Conservation (phyloP, 1,284 basidiomycete species). For the Malassezia globosa region DNA sequence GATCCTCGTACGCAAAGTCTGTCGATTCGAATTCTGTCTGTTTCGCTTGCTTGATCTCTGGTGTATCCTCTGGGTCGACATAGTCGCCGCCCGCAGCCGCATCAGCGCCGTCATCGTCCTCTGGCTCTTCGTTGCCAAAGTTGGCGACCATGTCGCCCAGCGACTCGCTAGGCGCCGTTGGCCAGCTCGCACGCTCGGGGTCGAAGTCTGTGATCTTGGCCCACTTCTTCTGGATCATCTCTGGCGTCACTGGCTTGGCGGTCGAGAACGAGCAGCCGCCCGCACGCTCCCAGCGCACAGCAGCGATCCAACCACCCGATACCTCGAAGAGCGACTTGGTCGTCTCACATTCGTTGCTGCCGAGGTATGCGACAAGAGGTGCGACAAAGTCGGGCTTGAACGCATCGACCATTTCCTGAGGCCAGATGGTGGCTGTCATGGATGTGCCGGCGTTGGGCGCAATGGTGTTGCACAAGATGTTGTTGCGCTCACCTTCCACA, state of each 20-base stretch:
- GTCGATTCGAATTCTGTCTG: constrained; percentile 48
- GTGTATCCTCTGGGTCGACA: constrained; percentile 71
- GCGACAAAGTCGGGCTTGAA: constrained; percentile 93
- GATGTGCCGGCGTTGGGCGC: constrained; percentile 68
- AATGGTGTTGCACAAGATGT: constrained; percentile 77
- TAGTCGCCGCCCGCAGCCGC: constrained; percentile 49
- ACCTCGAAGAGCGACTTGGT: constrained; percentile 77
- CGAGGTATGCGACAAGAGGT: constrained; percentile 78
- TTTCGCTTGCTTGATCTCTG: constrained; percentile 74
- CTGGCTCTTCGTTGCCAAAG: constrained; percentile 28
- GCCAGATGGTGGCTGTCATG: constrained; percentile 54
- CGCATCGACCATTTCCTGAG: constrained; percentile 82
- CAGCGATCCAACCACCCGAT: constrained; percentile 80
- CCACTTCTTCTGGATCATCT: constrained; percentile 39
- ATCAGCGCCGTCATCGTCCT: constrained; percentile 27
- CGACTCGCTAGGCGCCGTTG: constrained; percentile 34
- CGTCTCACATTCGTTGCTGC: constrained; percentile 64
- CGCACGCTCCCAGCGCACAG: constrained; percentile 84
- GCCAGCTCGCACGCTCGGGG: constrained; percentile 42
- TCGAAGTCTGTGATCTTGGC: constrained; percentile 41
- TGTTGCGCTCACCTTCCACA: constrained; percentile 80
- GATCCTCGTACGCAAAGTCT: constrained; percentile 60
- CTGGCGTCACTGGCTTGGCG: constrained; percentile 34
- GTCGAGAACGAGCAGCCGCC: constrained; percentile 55
- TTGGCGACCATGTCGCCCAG: constrained; percentile 43